Evolutionary conservation across 495 filamentous ascomycete species (phyloP).

Genomic region (Diplogelasinospora grovesii): DNA sequence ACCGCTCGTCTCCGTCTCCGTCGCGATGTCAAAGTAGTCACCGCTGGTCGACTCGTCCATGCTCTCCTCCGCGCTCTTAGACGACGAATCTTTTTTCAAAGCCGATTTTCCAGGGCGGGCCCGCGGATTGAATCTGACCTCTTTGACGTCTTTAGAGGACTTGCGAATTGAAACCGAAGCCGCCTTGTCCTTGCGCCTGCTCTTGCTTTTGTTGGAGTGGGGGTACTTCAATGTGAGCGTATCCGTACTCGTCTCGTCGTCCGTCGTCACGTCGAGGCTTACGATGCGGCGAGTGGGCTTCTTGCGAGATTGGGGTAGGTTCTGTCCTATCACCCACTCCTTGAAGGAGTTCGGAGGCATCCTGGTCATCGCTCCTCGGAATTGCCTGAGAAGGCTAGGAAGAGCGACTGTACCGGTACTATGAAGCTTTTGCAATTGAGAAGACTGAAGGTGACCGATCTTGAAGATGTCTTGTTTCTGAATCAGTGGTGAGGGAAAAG

Average conservation of each 20-base stretch:
- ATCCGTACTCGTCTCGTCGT: conserved; percentile 33
- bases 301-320: conserved; percentile 12
- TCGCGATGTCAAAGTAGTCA: background rate
- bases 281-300: conserved; percentile 19
- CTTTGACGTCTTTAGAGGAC: background rate
- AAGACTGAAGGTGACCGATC: no score
- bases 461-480: no score
- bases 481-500: background rate
- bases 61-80: background rate
- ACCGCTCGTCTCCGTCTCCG: background rate
- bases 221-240: conserved; percentile 31
- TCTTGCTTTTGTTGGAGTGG: background rate
- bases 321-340: conserved; percentile 39
- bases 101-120: background rate
- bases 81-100: background rate
- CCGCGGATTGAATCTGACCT: background rate
- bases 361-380: background rate
- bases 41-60: background rate
- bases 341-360: conserved; percentile 24
- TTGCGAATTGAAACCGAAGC: background rate
- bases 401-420: background rate
- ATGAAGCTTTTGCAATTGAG: no score
- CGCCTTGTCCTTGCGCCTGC: background rate
- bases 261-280: conserved; percentile 28
- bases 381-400: background rate